Evolutionary conservation across 257 asterid genomes (phyloP).

Genomic region (Solanum tarijense): DNA sequence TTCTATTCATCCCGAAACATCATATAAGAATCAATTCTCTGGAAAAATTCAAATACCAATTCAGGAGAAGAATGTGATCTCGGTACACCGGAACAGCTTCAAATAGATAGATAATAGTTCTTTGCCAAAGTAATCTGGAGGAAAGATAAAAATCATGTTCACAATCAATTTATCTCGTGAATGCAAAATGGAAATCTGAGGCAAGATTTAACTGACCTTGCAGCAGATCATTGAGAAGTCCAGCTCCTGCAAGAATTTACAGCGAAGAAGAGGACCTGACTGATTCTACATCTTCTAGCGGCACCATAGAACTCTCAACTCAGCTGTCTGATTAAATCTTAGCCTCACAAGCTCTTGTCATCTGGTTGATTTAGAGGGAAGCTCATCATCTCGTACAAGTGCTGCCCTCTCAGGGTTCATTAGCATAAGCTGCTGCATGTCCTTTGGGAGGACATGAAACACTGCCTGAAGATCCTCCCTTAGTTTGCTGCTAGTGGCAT

Average conservation of each 20-base stretch:
- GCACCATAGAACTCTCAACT: not conserved
- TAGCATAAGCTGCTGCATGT: constrained; percentile 72
- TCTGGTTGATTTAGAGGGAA: constrained; percentile 21
- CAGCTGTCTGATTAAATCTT: not conserved
- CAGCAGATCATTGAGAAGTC: constrained; percentile 12
- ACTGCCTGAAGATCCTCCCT: constrained; percentile 69
- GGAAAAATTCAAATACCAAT: not conserved
- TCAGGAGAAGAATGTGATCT: not conserved
- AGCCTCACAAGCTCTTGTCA: constrained; percentile 14
- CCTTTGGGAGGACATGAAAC: constrained; percentile 62
- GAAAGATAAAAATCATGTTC: not conserved
- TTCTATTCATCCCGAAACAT: not conserved
- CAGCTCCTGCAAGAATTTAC: constrained; percentile 9
- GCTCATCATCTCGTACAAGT: constrained; percentile 22
- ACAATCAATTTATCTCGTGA: not conserved
- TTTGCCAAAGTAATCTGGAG: not conserved
- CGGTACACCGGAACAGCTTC: not conserved
- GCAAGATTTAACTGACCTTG: constrained; percentile 26
- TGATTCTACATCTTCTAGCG: not conserved
- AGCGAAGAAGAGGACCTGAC: constrained; percentile 3
- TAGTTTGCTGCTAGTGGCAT: constrained; percentile 53
- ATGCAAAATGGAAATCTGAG: not conserved
- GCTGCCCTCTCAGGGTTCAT: constrained; percentile 73
- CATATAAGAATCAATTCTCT: not conserved
- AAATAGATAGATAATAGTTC: not conserved